phyloP scores from a whole-genome alignment of 1,139 yeast genomes.

The Barnettozyma hawaiiensis region DNA sequence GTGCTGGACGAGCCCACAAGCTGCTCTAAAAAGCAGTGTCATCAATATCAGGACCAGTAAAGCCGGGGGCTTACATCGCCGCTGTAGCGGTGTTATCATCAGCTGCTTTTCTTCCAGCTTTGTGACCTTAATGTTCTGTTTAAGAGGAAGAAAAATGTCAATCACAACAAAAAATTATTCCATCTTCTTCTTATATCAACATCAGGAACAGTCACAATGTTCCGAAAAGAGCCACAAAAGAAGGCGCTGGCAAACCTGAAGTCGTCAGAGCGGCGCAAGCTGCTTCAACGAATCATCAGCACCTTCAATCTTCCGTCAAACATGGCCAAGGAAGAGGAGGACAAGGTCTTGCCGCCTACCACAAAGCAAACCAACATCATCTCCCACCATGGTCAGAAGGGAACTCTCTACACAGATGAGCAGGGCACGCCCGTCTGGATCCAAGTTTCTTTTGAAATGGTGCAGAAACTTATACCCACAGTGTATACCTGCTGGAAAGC shows the following conservation, averaged over 20 bases:
- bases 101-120: neutral
- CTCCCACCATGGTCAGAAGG: conserved; percentile 48
- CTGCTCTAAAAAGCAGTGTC: neutral
- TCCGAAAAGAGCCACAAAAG: conserved; percentile 31
- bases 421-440: conserved; percentile 71
- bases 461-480: conserved; percentile 55
- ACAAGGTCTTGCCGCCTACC: conserved; percentile 49
- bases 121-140: neutral
- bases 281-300: conserved; percentile 45
- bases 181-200: neutral
- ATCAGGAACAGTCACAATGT: conserved; percentile 3
- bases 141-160: neutral
- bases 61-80: neutral
- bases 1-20: neutral
- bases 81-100: neutral
- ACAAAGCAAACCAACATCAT: conserved; percentile 65
- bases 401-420: conserved; percentile 60
- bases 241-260: conserved; percentile 78
- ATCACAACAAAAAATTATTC: too few relatives aligned
- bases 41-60: neutral
- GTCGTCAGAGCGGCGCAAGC: conserved; percentile 70
- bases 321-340: conserved; percentile 42
- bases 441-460: conserved; percentile 40
- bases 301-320: conserved; percentile 40
- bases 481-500: conserved; percentile 67